Evolutionary conservation across 2,329 filamentous ascomycete genomes (phyloP), one percentile per base, ranked within the genome.

Genomic region (Tolypocladium endophyticum): DNA sequence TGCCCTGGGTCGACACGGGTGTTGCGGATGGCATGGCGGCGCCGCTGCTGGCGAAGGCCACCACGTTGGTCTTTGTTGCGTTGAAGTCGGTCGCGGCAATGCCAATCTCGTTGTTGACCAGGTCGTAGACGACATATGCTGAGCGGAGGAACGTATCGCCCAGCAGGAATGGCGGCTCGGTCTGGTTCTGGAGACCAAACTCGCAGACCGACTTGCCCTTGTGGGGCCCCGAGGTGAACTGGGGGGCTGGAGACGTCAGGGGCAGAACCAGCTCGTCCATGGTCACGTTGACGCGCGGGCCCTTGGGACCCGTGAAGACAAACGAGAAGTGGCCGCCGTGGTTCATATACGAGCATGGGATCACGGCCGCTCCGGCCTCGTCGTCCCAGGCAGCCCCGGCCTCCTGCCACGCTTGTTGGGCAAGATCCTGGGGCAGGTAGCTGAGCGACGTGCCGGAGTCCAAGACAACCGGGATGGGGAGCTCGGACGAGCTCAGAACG

Each of bases 391-490:
- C 61, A 6, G 80, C 84, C 41, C 83, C 83, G 6, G 81, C 79
- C 64, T 85, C 82, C 12, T 73, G 67, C 79, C 81, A 83, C 14
- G 84, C 73, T 62, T 80, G 71, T 9, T 72, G 63, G 2, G 81
- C 81, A 53, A 91, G 71, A 57, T 83, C 78, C 60, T 82, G 77
- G 1, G 89, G 89, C 0, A 92, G 74, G 67, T 89, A 89, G 64
- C 81, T 87, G 61, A 90, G 76, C 3, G 86, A 89, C n/a, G 86
- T 88, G 43, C 89, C 89, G 1, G 87, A 89, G 72, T 92, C 89
- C 41, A 92, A 80, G 5, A 92, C 79, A 3, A 85, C 87, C 4
- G 82, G 74, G n/a, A 83, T 69, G 0, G 85, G 79, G 47, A 76
- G 76, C 20, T 71, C 58, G 2, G 61, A 55, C 0, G 77, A 76